Evolutionary conservation across 306 rosid species (phyloP).

Genomic region (Benincasa hispida): DNA sequence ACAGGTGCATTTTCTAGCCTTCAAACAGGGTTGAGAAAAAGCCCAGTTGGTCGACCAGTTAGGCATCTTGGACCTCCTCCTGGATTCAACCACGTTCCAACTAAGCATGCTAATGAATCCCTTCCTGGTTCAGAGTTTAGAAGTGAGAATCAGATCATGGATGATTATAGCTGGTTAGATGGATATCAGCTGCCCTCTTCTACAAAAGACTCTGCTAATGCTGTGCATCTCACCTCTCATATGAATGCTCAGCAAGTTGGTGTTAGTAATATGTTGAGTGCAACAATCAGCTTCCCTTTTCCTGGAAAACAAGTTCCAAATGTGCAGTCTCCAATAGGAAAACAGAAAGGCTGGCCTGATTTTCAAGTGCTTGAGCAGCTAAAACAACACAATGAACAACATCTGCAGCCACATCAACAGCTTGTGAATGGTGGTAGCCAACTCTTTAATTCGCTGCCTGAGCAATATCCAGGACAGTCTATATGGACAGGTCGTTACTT

Average conservation of each 20-base stretch:
- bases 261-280: constrained; percentile 37
- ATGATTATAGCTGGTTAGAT: constrained; percentile 97
- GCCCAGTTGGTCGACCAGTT: constrained; percentile 68
- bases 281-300: constrained; percentile 55
- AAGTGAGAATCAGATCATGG: constrained; percentile 52
- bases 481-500: constrained; percentile 66
- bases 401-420: constrained; percentile 48
- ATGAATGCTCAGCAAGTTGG: constrained; percentile 29
- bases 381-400: constrained; percentile 57
- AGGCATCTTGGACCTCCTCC: constrained; percentile 97
- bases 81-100: constrained; percentile 59
- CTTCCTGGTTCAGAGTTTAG: constrained; percentile 24
- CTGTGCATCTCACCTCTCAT: constrained; percentile 25
- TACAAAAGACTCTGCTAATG: constrained; percentile 30
- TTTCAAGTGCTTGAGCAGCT: constrained; percentile 39
- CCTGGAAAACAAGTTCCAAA: constrained; percentile 75
- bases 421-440: constrained; percentile 55
- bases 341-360: constrained; percentile 67
- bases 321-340: constrained; percentile 36
- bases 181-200: constrained; percentile 80
- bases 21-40: constrained; percentile 35
- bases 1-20: constrained; percentile 23
- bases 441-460: constrained; percentile 45
- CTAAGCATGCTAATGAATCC: constrained; percentile 41
- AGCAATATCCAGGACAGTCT: constrained; percentile 84